Evolutionary conservation across 805 yeast species (phyloP), one percentile per base, ranked within the genome.

Genomic region (Lipomyces spencermartinsiae): DNA sequence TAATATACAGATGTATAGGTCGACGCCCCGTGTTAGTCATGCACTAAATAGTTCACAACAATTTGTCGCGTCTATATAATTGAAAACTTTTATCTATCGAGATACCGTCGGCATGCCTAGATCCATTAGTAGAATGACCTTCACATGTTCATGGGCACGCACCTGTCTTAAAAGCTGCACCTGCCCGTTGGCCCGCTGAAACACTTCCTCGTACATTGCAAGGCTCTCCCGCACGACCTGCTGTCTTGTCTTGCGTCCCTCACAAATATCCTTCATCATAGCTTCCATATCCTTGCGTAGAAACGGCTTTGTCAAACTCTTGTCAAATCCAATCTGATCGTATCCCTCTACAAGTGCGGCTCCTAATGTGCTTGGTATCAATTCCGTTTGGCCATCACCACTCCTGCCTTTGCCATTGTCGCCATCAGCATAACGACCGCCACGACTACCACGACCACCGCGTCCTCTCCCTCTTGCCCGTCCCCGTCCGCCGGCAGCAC

Each of bases 291-390:
- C 87, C 63, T 89, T 87, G 64, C 99, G 82, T 68, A 95, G 79
- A 73, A 91, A 90, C 3, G 99, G 99, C 74, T 95, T 94, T 0
- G 97, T 89, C 68, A 95, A 82, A 0, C 94, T 88, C 67, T 83
- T 80, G 73, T 92, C 93, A 37, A 92, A 83, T 2, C 90, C 92
- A 66, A 95, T 86, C 57, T 85, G 83, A 65, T 91, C 93, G 77
- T 95, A 93, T 0, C 97, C 97, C 75, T 90, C 93, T 35, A 92
- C 94, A 10, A 95, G 80, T 0, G 95, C 93, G 78, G 89, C 86
- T 0, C 99, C 99, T 9, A 95, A 80, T 7, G 85, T 84, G 0
- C 97, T 88, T 0, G 99, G 99, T 5, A 89, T 80, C 14, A 95
- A 83, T 37, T 73, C 75, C 49, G 54, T 64, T 43, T 49, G 64